Base-by-base conservation (phyloP, 805 yeast genomes). In the Pichia heedii region DNA sequence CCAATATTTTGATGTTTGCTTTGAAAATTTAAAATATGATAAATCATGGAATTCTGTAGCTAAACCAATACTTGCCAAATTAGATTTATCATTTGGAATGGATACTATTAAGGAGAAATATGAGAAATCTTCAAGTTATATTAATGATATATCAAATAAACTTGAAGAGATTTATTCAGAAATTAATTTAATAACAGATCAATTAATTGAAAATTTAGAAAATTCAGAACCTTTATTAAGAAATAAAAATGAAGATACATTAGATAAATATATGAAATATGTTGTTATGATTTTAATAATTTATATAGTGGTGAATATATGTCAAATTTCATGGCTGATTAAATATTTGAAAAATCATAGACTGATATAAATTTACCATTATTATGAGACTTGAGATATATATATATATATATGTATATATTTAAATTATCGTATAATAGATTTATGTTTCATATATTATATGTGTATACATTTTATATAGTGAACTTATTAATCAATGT, bases 1-100 rank as follows among this genome's bases (percentile, higher is more conserved):
- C 2, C 56, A 57, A 27, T 54, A 54, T 39, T 35, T 60, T 18
- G 62, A 58, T 44, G 36, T 62, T 20, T 62, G 66, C 41, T 61
- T 61, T 41, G 66, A 62, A 39, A 62, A 56, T 36, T 37, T 50
- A 16, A 54, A 53, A 41, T 35, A 51, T 29, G 61, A 62, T 44
- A 53, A 52, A 37, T 59, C 63, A 2, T 60, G 64, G 63, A 57
- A 43, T 39, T 43, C 55, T 1, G 34, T 33, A 18, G 54, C 55
- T 2, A 36, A 39, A 4, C 22, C 27, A 9, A 44, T 54, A 16
- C 51, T 54, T 33, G 53, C 54, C 5, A 40, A 43, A 29, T 33
- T 57, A 42, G 40, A 42, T 4, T 36, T 58, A 27, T 46, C 51
- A 24, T 55, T 60, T 50, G 66, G 66, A 1, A 47, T 57, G 10